Conservation (phyloP, 352 stramenopile species). For the Peronospora belbahrii region DNA sequence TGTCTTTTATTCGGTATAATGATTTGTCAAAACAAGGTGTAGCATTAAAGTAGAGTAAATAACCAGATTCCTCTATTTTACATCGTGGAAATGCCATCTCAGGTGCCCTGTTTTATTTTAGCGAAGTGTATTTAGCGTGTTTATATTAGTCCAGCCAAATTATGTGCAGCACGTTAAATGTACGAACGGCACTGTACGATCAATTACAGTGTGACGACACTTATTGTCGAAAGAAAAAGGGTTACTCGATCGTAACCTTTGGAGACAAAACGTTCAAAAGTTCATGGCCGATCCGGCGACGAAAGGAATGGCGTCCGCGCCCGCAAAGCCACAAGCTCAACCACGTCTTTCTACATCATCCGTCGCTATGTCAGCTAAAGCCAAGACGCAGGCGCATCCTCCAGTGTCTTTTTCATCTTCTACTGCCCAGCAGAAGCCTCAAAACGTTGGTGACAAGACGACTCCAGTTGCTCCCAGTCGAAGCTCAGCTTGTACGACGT, state of each 20-base stretch:
- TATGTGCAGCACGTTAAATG: neutral
- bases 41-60: too few species aligned
- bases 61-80: too few species aligned
- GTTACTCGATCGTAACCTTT: neutral
- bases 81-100: too few species aligned
- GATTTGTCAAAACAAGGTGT: too few species aligned
- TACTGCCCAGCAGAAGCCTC: slow-evolving; percentile 6
- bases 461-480: slow-evolving; percentile 3
- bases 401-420: neutral
- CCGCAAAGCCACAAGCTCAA: slow-evolving; percentile 8
- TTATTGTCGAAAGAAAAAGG: too few species aligned
- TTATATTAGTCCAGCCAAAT: neutral
- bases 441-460: slow-evolving; percentile 7
- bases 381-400: slow-evolving; percentile 3
- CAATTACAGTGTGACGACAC: too few species aligned
- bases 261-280: neutral
- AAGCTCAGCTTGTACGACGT: slow-evolving; percentile 22
- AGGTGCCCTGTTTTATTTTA: neutral
- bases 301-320: slow-evolving; percentile 5
- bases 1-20: too few species aligned
- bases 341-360: slow-evolving; percentile 2
- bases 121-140: too few species aligned
- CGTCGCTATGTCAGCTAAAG: neutral
- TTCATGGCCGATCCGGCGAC: slow-evolving; percentile 17
- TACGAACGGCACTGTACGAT: neutral